phyloP scores from a whole-genome alignment of 306 rosid species.

The Hippophae gyantsensis region DNA sequence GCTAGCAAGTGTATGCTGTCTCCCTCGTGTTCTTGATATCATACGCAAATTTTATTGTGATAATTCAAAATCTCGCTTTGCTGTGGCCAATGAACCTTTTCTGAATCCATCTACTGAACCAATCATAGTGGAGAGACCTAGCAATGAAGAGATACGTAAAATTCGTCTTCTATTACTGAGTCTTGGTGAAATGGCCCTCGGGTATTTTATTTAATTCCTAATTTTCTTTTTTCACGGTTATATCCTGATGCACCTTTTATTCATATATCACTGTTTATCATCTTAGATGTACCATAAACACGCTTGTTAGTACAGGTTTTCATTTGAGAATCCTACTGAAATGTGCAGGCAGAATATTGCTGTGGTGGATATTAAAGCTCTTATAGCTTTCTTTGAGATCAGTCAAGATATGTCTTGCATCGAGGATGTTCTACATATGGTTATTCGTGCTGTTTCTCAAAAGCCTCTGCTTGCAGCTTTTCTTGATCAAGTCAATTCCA shows the following conservation, averaged over 20 bases:
- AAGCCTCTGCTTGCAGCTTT: slow-evolving; percentile 70
- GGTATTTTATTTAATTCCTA: slow-evolving; percentile 33
- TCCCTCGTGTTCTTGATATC: slow-evolving; percentile 81
- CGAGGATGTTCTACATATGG: slow-evolving; percentile 93
- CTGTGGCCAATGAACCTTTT: slow-evolving; percentile 44
- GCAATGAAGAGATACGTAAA: slow-evolving; percentile 75
- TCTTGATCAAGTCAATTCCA: slow-evolving; percentile 68
- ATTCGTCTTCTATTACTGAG: slow-evolving; percentile 91
- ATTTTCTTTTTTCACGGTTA: slow-evolving; percentile 13
- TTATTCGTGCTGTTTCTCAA: slow-evolving; percentile 84
- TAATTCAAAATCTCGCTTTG: slow-evolving; percentile 42
- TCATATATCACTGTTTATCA: neutral
- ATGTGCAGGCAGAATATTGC: slow-evolving; percentile 71
- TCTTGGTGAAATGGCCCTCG: slow-evolving; percentile 96
- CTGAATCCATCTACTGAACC: slow-evolving; percentile 38
- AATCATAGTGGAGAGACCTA: slow-evolving; percentile 51
- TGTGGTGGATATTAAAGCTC: slow-evolving; percentile 72
- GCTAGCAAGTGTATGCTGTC: slow-evolving; percentile 63
- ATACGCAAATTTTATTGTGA: slow-evolving; percentile 72
- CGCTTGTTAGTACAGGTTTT: slow-evolving; percentile 8
- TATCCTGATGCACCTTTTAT: neutral
- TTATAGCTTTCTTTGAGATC: slow-evolving; percentile 79
- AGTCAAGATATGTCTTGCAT: slow-evolving; percentile 82
- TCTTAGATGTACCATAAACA: no score
- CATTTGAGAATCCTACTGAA: slow-evolving; percentile 19